A percentile compares a stretch with the other conserved stretches of the same genome.
These are phyloP conservation scores for Trichoderma arundinaceum DNA, from an alignment of 2,329 filamentous ascomycete genomes.

Conservation along the genomic window DNA sequence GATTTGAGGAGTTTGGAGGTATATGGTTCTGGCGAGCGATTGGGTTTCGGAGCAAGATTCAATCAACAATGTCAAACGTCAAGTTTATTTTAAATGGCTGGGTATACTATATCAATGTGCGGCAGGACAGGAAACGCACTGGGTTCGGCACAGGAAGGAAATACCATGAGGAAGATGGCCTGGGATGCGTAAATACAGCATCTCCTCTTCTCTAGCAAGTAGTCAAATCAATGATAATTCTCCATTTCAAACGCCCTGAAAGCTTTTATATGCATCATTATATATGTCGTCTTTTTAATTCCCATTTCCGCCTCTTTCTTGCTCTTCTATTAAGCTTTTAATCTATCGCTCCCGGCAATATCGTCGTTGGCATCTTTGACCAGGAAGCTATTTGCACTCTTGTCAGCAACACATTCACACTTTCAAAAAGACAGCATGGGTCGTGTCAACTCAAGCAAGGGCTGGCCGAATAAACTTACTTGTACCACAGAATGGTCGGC, in stretches of 20 bases:
- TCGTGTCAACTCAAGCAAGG: neutral
- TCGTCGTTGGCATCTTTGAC: constrained; percentile 86
- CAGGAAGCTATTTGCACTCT: constrained; percentile 69
- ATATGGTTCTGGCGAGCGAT: neutral
- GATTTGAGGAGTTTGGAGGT: too few species aligned
- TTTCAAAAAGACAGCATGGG: neutral
- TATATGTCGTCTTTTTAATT: neutral
- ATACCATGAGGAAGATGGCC: constrained; percentile 1
- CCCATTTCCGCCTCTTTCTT: neutral
- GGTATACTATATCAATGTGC: constrained; percentile 1
- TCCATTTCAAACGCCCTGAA: neutral
- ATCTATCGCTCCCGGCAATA: constrained; percentile 67
- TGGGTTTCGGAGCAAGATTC: neutral
- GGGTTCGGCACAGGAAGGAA: constrained; percentile 7
- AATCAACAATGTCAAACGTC: too few species aligned
- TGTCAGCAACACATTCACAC: constrained; percentile 29
- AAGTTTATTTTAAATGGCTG: neutral
- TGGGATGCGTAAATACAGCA: neutral
- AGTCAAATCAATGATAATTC: constrained; percentile 7
- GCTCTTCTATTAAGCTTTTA: constrained; percentile 61
- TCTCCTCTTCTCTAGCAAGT: neutral
- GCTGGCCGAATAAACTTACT: constrained; percentile 63
- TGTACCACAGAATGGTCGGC: constrained; percentile 91
- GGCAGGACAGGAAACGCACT: constrained; percentile 13
- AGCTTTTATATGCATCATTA: neutral